Base-by-base conservation (phyloP, 495 filamentous ascomycete genomes). In the Chlorociboria aeruginascens region DNA sequence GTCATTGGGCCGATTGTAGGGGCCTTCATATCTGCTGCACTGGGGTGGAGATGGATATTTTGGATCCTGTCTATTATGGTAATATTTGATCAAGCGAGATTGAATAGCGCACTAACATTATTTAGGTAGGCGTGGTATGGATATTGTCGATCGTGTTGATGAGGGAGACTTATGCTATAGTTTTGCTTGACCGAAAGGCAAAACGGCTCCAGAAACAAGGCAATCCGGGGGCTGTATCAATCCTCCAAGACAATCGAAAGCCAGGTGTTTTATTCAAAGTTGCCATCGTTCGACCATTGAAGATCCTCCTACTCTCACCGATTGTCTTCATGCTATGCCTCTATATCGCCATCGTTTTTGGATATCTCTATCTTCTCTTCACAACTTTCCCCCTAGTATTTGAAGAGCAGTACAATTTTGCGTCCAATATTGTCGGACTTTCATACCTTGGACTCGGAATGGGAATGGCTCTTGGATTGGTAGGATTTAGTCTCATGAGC, bases 41-140 rank as follows among this genome's bases (percentile, higher is more conserved):
- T 69, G 10, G 71, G 71, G 33, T 81, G 74, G 78, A 66, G 76
- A 34, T 81, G 74, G 73, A 64, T 76, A 16, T 80, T 71, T 48
- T 80, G 77, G 76, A 57, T 81, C 7, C 57, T 79, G n/a, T 50
- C 76, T 33, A 75, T 77, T 44, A 57, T 61, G 0, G 20, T 25
- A 25, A 25, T 25, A 4, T 25, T 25, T 25, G 20, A 25, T 25
- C 20, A 4, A 25, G 20, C 20, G 20, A 25, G 20, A 25, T 25
- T 25, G 20, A 25, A 25, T 25, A 25, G 20, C 20, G 20, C 4
- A 25, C 20, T 25, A 25, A 25, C 20, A 25, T 25, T 25, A 25
- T 25, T 25, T 25, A 25, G 25, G 38, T 16, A 11, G 11, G 13
- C 8, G 38, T 16, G 3, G 13, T 16, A n/a, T 13, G 25, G 16